Conservation (phyloP, 345 rosid genomes). For the Tarenaya hassleriana region DNA sequence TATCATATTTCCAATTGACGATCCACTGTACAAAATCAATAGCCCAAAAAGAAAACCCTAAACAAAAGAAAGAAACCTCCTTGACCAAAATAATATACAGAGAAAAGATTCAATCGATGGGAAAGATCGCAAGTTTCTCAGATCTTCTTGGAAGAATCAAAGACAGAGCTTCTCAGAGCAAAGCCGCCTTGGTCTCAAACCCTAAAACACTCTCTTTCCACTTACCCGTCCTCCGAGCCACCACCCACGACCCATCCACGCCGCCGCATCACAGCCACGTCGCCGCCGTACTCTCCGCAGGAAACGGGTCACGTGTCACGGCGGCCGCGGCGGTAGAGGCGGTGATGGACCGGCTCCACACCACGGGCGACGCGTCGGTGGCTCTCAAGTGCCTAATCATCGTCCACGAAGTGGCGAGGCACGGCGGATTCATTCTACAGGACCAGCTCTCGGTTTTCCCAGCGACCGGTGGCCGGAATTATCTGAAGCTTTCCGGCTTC, state of each 20-base stretch:
- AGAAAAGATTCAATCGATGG: slow-evolving; percentile 35
- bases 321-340: slow-evolving; percentile 58
- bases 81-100: too few relatives aligned
- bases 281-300: slow-evolving; percentile 52
- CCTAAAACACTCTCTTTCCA: slow-evolving; percentile 40
- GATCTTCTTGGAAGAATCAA: slow-evolving; percentile 56
- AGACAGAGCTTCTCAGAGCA: slow-evolving; percentile 80
- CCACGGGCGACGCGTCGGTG: slow-evolving; percentile 63
- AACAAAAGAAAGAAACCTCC: slow-evolving; percentile 1
- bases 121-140: slow-evolving; percentile 39
- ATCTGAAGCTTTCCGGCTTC: slow-evolving; percentile 70
- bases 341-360: slow-evolving; percentile 84
- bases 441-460: slow-evolving; percentile 86
- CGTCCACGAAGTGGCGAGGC: slow-evolving; percentile 54
- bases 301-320: slow-evolving; percentile 66
- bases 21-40: neutral
- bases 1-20: too few relatives aligned
- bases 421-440: slow-evolving; percentile 77
- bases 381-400: slow-evolving; percentile 71
- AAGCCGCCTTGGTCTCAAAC: slow-evolving; percentile 52
- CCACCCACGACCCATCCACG: slow-evolving; percentile 57
- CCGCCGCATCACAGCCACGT: slow-evolving; percentile 54
- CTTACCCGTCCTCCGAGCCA: slow-evolving; percentile 66
- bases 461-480: slow-evolving; percentile 69
- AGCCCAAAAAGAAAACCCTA: neutral